A percentile compares a stretch with the other conserved stretches of the same genome.
These are phyloP conservation scores for Phytophthora fragariaefolia DNA, from an alignment of 352 stramenopile species.

Conservation along the genomic window DNA sequence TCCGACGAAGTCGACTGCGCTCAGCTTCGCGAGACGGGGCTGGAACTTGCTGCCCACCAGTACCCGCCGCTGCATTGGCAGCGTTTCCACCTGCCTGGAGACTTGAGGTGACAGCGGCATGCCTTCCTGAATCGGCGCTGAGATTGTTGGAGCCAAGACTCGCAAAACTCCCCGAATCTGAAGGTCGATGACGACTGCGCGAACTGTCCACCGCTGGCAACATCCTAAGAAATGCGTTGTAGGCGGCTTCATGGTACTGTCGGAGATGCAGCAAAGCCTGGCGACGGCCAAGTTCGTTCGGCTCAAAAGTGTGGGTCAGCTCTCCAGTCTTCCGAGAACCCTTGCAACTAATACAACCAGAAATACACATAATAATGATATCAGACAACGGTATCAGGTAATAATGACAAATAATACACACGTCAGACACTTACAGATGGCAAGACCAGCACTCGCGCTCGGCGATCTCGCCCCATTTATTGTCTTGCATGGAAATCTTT, in stretches of 20 bases:
- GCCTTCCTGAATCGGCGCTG: background rate
- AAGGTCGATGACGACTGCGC: background rate
- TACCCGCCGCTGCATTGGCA: background rate
- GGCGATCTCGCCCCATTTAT: slow-evolving; percentile 84
- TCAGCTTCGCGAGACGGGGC: slow-evolving; percentile 58
- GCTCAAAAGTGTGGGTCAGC: slow-evolving; percentile 66
- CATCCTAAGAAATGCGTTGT: slow-evolving; percentile 59
- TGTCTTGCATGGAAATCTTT: slow-evolving; percentile 87
- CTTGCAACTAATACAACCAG: slow-evolving; percentile 52
- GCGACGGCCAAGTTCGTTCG: slow-evolving; percentile 59
- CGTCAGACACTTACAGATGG: slow-evolving; percentile 42
- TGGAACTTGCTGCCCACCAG: background rate
- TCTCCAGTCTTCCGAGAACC: slow-evolving; percentile 44
- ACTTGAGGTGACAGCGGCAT: background rate
- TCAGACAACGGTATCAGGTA: background rate
- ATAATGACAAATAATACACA: slow-evolving; percentile 9
- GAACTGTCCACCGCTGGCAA: slow-evolving; percentile 40
- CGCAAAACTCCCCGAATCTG: background rate
- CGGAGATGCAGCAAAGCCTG: slow-evolving; percentile 74
- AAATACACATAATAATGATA: slow-evolving; percentile 4
- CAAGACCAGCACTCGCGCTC: slow-evolving; percentile 81
- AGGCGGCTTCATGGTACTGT: slow-evolving; percentile 60
- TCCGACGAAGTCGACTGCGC: slow-evolving; percentile 58
- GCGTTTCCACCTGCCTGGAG: background rate
- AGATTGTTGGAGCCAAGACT: no score